These are phyloP conservation scores for Mallotus nudiflorus DNA, from an alignment of 345 rosid genomes.

Conservation along the genomic window DNA sequence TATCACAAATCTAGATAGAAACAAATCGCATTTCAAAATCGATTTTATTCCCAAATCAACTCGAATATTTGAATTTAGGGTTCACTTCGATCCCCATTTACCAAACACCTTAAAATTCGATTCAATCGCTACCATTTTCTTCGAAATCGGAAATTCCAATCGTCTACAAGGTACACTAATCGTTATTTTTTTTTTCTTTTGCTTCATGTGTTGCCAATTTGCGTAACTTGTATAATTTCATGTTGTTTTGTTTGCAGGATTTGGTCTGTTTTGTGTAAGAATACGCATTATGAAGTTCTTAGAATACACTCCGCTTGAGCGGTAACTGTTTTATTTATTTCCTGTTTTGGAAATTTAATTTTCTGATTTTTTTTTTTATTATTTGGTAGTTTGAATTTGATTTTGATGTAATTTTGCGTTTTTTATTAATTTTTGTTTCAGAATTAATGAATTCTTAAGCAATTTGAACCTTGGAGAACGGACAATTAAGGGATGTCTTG, in stretches of 20 bases:
- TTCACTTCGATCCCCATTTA: slow-evolving; percentile 6
- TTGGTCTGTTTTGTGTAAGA: not conserved
- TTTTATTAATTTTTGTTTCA: slow-evolving; percentile 24
- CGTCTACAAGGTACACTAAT: not conserved
- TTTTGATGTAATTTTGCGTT: not conserved
- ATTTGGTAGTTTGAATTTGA: not conserved
- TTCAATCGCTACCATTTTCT: not conserved
- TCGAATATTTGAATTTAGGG: slow-evolving; percentile 12
- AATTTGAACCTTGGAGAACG: slow-evolving; percentile 77
- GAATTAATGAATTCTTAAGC: slow-evolving; percentile 67
- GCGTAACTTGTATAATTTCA: not conserved
- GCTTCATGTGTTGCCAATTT: not conserved
- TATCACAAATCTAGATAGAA: no score
- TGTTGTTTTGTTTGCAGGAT: not conserved
- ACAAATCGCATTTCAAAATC: slow-evolving; percentile 1
- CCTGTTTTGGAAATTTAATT: not conserved
- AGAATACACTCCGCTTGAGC: slow-evolving; percentile 78
- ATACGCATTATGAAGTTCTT: slow-evolving; percentile 76
- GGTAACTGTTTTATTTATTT: slow-evolving; percentile 33
- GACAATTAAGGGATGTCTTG: slow-evolving; percentile 73
- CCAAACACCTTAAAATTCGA: not conserved
- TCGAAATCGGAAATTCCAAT: not conserved
- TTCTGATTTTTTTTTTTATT: not conserved
- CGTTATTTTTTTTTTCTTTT: not conserved
- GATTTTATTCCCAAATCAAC: not conserved